Percentiles rank a stretch among this genome's conserved stretches.
phyloP scores from a whole-genome alignment of 352 stramenopile genomes.

The Chrysophaeum taylorii region DNA sequence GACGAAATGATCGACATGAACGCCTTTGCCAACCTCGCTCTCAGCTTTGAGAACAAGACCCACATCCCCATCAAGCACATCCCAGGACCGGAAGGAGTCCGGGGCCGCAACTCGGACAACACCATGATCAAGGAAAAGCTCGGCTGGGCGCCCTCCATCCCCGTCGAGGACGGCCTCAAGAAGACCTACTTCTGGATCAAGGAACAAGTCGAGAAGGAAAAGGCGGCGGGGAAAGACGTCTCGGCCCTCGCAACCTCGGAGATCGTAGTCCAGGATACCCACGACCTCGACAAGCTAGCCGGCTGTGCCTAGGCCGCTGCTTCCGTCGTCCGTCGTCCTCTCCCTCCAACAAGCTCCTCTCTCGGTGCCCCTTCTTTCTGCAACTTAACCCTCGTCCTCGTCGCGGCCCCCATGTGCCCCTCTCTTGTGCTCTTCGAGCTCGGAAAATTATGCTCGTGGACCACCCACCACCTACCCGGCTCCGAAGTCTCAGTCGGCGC shows the following conservation, averaged over 20 bases:
- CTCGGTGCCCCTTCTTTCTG: too few species aligned
- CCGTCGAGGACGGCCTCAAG: constrained; percentile 55
- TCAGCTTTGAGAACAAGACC: constrained; percentile 51
- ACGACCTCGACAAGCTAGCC: constrained; percentile 14
- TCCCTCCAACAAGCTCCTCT: too few species aligned
- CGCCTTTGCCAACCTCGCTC: constrained; percentile 55
- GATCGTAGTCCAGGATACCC: constrained; percentile 44
- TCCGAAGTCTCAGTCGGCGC: too few species aligned
- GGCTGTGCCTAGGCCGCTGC: too few species aligned
- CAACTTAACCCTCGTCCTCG: too few species aligned
- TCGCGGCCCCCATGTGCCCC: too few species aligned
- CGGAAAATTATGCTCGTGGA: too few species aligned
- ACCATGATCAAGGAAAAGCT: constrained; percentile 67
- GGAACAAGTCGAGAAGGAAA: constrained; percentile 50
- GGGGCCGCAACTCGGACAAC: constrained; percentile 71
- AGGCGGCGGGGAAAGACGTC: constrained; percentile 34
- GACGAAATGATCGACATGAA: constrained; percentile 77
- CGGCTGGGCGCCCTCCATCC: constrained; percentile 59
- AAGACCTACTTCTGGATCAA: constrained; percentile 78
- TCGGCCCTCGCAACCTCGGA: constrained; percentile 40
- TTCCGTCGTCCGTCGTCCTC: too few species aligned
- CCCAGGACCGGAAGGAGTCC: constrained; percentile 64
- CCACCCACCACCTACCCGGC: too few species aligned
- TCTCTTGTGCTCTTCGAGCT: too few species aligned
- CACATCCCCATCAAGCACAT: constrained; percentile 69